phyloP scores from a whole-genome alignment of 176 grass and related monocot genomes.

The Rhynchospora breviuscula region DNA sequence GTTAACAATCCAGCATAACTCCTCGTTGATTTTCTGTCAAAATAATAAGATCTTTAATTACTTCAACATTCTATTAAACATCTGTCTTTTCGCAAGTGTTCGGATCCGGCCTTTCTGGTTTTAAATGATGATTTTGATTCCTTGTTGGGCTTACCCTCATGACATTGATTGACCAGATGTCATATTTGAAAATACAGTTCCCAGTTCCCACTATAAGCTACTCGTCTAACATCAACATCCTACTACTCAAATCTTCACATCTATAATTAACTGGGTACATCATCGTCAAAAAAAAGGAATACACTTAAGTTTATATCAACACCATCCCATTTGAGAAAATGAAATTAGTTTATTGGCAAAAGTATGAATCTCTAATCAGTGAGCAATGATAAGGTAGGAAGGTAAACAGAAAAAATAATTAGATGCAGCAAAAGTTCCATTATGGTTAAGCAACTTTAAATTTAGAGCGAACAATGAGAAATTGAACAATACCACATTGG shows the following conservation, averaged over 20 bases:
- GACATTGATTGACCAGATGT: neutral
- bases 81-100: neutral
- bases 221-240: neutral
- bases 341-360: neutral
- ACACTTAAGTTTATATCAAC: neutral
- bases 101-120: neutral
- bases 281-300: neutral
- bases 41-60: neutral
- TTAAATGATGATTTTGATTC: neutral
- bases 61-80: no score
- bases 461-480: neutral
- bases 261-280: neutral
- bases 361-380: neutral
- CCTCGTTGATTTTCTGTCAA: neutral
- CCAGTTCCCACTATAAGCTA: no score
- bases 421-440: neutral
- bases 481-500: neutral
- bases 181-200: neutral
- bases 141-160: neutral
- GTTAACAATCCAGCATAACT: neutral
- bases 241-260: neutral
- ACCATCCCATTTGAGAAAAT: neutral
- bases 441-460: neutral
- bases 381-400: neutral
- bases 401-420: neutral